These are phyloP conservation scores for Penstemon newberryi DNA, from an alignment of 257 asterid species.

Conservation along the genomic window DNA sequence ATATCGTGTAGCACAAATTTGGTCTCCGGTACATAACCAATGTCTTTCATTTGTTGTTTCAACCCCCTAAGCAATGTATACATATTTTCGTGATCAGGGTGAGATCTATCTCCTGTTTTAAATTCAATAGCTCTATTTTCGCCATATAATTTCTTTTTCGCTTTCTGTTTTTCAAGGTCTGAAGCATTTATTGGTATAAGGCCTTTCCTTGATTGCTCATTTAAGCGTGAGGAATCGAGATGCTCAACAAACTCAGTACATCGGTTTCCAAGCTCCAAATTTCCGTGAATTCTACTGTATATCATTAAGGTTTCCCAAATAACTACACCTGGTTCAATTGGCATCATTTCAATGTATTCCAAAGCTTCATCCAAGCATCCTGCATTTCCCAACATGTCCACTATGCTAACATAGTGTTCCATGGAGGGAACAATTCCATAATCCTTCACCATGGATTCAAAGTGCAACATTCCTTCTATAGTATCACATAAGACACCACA, in stretches of 20 bases:
- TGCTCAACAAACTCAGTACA: conserved; percentile 64
- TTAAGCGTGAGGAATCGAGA: conserved; percentile 57
- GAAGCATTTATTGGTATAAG: conserved; percentile 55
- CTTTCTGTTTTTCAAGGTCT: conserved; percentile 53
- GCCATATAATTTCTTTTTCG: conserved; percentile 44
- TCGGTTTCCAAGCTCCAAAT: conserved; percentile 68
- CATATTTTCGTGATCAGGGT: conserved; percentile 59
- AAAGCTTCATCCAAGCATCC: conserved; percentile 79
- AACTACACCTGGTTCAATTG: conserved; percentile 52
- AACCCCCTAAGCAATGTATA: conserved; percentile 60
- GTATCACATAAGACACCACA: conserved; percentile 62
- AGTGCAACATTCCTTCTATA: conserved; percentile 71
- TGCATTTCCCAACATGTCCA: conserved; percentile 68
- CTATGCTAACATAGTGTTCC: conserved; percentile 69
- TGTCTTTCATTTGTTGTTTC: conserved; percentile 77
- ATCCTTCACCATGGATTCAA: conserved; percentile 69
- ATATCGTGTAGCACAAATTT: conserved; percentile 87
- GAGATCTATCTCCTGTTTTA: conserved; percentile 85
- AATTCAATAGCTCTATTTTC: conserved; percentile 65
- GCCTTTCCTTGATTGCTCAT: conserved; percentile 71
- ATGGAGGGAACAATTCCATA: conserved; percentile 59
- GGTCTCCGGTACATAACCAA: conserved; percentile 68
- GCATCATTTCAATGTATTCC: conserved; percentile 70
- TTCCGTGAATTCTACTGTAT: conserved; percentile 68
- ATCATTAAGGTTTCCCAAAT: conserved; percentile 75